These are phyloP conservation scores for Coemansia sp. DNA, from an alignment of 192 early-diverging fungal species.

Conservation along the genomic window DNA sequence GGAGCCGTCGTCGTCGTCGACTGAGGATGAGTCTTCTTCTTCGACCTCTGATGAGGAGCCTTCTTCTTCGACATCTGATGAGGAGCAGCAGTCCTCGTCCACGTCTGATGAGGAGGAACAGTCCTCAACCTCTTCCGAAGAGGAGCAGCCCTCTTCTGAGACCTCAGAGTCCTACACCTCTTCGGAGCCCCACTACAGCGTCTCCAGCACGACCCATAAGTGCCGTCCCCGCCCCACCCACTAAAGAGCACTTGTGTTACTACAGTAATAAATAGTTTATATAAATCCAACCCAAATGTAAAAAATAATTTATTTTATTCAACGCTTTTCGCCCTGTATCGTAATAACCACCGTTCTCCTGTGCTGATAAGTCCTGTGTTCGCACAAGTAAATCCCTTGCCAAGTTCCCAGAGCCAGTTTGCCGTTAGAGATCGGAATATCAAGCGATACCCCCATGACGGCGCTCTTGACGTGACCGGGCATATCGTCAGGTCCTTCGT, in stretches of 20 bases:
- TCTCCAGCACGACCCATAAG: constrained; percentile 21
- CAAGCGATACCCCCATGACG: constrained; percentile 79
- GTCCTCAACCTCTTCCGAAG: constrained; percentile 2
- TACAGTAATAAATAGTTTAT: no score
- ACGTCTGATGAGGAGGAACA: no score
- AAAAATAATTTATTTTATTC: neutral
- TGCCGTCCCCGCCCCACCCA: constrained; percentile 29
- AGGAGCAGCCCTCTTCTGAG: constrained; percentile 9
- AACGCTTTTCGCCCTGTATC: constrained; percentile 70
- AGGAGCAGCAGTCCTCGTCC: neutral
- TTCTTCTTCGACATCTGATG: no score
- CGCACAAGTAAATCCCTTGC: constrained; percentile 82
- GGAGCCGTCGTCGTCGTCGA: neutral
- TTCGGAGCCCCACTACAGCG: constrained; percentile 5
- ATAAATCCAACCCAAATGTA: no score
- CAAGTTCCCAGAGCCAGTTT: constrained; percentile 78
- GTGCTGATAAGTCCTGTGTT: constrained; percentile 67
- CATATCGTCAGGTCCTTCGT: constrained; percentile 91
- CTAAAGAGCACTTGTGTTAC: neutral
- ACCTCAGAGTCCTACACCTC: constrained; percentile 9
- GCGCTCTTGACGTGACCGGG: constrained; percentile 87
- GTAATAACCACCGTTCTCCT: constrained; percentile 71
- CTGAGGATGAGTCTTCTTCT: constrained; percentile 10
- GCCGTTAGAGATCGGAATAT: constrained; percentile 84
- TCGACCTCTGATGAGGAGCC: no score